These are phyloP conservation scores for Candolleomyces aberdarensis DNA, from an alignment of 768 basidiomycete genomes.

Conservation along the genomic window DNA sequence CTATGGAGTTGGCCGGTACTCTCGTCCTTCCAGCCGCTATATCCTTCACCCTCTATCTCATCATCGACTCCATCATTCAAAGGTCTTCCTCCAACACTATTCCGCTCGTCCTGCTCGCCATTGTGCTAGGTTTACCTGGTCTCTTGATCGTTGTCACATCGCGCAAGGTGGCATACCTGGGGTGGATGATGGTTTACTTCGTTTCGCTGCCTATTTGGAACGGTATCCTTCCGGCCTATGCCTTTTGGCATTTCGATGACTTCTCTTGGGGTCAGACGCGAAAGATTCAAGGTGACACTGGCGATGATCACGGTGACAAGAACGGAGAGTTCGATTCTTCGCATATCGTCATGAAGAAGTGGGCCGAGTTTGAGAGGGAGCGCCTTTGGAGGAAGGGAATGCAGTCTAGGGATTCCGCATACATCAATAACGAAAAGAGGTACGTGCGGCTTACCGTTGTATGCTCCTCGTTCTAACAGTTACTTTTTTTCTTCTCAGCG, in stretches of 20 bases:
- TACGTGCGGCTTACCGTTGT: slow-evolving; percentile 21
- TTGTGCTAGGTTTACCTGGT: slow-evolving; percentile 96
- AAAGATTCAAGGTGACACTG: slow-evolving; percentile 71
- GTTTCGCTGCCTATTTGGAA: slow-evolving; percentile 96
- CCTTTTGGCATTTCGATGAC: slow-evolving; percentile 99
- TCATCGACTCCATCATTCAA: slow-evolving; percentile 85
- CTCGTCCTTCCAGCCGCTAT: slow-evolving; percentile 97
- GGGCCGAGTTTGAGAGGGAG: slow-evolving; percentile 98
- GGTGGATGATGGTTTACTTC: slow-evolving; percentile 97
- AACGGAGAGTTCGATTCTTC: slow-evolving; percentile 96
- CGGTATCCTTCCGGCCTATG: slow-evolving; percentile 89
- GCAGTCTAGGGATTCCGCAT: slow-evolving; percentile 75
- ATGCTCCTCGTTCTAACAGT: slow-evolving; percentile 8
- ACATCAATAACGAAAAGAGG: slow-evolving; percentile 67
- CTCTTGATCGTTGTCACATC: slow-evolving; percentile 94
- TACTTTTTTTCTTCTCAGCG: slow-evolving; percentile 8
- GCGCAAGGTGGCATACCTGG: slow-evolving; percentile 88
- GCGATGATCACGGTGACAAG: slow-evolving; percentile 79
- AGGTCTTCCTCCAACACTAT: slow-evolving; percentile 70
- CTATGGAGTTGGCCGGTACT: slow-evolving; percentile 97
- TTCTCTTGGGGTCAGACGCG: slow-evolving; percentile 98
- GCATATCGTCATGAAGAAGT: slow-evolving; percentile 98
- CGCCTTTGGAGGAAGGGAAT: slow-evolving; percentile 88
- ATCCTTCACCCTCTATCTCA: slow-evolving; percentile 92
- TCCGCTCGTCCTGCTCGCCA: slow-evolving; percentile 87